A percentile compares a stretch with the other conserved stretches of the same genome.
phyloP scores from a whole-genome alignment of 83 land plant genomes.

The Thuja plicata region DNA sequence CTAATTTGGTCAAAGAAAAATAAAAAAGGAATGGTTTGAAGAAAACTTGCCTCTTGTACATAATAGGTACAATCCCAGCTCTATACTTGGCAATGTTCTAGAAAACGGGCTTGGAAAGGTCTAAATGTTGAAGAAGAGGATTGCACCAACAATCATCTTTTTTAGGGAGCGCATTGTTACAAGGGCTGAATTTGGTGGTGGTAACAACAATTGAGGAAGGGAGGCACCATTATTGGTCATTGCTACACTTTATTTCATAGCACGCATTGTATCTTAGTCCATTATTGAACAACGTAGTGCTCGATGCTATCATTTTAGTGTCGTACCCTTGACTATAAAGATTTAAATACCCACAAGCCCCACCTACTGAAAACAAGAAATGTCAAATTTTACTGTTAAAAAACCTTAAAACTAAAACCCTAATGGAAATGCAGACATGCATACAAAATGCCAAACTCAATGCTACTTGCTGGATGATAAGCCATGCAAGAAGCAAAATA shows the following conservation, averaged over 20 bases:
- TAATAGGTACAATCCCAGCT: background rate
- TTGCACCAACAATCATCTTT: background rate
- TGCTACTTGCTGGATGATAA: too few species aligned
- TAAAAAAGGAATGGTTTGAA: too few species aligned
- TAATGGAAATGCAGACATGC: too few species aligned
- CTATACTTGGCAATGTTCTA: background rate
- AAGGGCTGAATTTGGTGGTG: background rate
- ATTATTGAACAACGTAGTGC: slow-evolving; percentile 1
- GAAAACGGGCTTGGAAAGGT: background rate
- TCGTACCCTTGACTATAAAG: background rate
- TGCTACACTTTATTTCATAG: background rate
- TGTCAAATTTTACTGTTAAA: too few species aligned
- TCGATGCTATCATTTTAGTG: background rate
- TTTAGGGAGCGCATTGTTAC: background rate
- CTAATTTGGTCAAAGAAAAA: background rate
- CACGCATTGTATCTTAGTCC: background rate
- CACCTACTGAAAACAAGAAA: background rate
- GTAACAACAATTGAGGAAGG: background rate
- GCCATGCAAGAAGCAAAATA: too few species aligned
- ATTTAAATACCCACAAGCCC: background rate
- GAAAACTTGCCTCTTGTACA: background rate
- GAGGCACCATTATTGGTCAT: background rate
- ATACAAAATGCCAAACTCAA: too few species aligned
- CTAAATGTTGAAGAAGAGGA: background rate
- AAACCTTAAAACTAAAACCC: too few species aligned